These are phyloP conservation scores for Amanita polypyramis DNA, from an alignment of 768 basidiomycete genomes.

Conservation along the genomic window DNA sequence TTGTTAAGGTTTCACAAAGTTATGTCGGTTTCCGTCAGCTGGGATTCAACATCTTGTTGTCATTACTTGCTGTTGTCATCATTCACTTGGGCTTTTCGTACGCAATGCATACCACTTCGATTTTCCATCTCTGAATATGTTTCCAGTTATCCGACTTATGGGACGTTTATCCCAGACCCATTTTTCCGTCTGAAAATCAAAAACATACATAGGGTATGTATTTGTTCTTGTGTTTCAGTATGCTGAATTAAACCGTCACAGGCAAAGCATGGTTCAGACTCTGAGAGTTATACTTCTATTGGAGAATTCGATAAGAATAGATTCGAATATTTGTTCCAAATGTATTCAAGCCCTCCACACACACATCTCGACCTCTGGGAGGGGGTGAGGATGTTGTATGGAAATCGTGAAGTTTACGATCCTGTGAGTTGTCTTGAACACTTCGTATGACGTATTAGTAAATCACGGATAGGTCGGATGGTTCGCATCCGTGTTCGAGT, in stretches of 20 bases:
- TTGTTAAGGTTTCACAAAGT: neutral
- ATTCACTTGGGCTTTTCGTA: conserved; percentile 33
- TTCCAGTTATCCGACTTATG: conserved; percentile 24
- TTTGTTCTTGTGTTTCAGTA: neutral
- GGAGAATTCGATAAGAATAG: conserved; percentile 30
- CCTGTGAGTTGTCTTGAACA: conserved; percentile 15
- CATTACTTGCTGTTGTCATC: conserved; percentile 24
- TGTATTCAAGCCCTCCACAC: conserved; percentile 30
- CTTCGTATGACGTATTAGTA: neutral
- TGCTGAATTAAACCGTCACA: conserved; percentile 8
- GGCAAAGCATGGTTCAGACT: conserved; percentile 35
- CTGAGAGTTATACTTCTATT: conserved; percentile 23
- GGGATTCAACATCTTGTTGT: conserved; percentile 26
- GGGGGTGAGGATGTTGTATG: conserved; percentile 29
- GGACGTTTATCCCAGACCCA: conserved; percentile 29
- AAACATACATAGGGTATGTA: conserved; percentile 26
- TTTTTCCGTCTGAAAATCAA: conserved; percentile 31
- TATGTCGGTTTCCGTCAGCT: conserved; percentile 31
- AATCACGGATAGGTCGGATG: conserved; percentile 27
- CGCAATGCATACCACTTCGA: conserved; percentile 10
- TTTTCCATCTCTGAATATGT: neutral
- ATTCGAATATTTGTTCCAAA: conserved; percentile 29
- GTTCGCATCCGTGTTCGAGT: conserved; percentile 29
- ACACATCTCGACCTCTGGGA: conserved; percentile 28
- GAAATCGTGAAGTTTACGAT: conserved; percentile 29